These are phyloP conservation scores for Cyberlindnera xylosilytica DNA, from an alignment of 805 yeast genomes.

Conservation along the genomic window DNA sequence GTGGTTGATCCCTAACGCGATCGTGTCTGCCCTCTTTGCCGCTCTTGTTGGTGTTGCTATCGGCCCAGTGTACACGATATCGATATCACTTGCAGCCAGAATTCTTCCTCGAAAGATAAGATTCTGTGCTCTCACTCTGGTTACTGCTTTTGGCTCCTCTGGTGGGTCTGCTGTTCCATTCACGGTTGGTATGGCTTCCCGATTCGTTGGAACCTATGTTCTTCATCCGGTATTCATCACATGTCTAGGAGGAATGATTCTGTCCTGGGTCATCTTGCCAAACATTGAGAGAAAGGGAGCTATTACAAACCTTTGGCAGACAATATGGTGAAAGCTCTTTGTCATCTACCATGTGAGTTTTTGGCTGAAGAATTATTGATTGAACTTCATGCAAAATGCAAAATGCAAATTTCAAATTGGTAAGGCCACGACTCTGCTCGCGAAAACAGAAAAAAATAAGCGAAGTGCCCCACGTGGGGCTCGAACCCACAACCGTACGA, in stretches of 20 bases:
- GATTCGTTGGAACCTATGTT: slow-evolving; percentile 43
- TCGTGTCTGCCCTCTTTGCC: slow-evolving; percentile 43
- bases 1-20: slow-evolving; percentile 46
- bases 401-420: too few relatives aligned
- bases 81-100: slow-evolving; percentile 42
- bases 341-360: too few relatives aligned
- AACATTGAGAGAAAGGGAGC: slow-evolving; percentile 34
- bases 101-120: slow-evolving; percentile 50
- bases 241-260: slow-evolving; percentile 32
- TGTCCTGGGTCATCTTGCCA: slow-evolving; percentile 43
- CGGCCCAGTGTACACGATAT: slow-evolving; percentile 55
- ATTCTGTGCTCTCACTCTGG: slow-evolving; percentile 45
- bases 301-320: slow-evolving; percentile 20
- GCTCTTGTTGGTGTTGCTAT: slow-evolving; percentile 48
- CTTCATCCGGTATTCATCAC: slow-evolving; percentile 45
- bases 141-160: slow-evolving; percentile 52
- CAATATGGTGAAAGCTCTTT: slow-evolving; percentile 24
- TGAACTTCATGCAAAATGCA: too few relatives aligned
- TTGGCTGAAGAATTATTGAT: too few relatives aligned
- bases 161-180: slow-evolving; percentile 57
- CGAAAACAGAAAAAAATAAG: slow-evolving; percentile 9
- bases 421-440: background rate
- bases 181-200: slow-evolving; percentile 46
- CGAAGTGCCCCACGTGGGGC: slow-evolving; percentile 33
- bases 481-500: slow-evolving; percentile 36